Conservation (phyloP, 2,329 filamentous ascomycete species). For the Pseudocercospora pini-densiflorae region DNA sequence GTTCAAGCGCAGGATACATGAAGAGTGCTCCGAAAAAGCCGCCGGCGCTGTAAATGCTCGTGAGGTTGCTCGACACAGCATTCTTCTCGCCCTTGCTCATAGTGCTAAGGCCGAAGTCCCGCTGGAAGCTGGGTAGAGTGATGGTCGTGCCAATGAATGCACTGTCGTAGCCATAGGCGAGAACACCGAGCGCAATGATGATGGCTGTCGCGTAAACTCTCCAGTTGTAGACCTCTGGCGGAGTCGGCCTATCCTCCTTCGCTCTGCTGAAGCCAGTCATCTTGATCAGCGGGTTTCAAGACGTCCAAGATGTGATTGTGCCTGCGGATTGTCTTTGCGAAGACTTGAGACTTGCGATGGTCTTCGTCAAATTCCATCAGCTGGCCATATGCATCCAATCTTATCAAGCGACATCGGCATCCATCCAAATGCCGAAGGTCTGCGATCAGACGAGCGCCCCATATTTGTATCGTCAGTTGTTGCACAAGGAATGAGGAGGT, state of each 20-base stretch:
- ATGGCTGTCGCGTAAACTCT: conserved; percentile 54
- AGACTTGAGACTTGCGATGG: no score
- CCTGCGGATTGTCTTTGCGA: neutral
- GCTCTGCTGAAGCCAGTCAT: conserved; percentile 49
- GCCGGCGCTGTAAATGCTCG: conserved; percentile 53
- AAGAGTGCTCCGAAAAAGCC: conserved; percentile 60
- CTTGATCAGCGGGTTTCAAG: neutral
- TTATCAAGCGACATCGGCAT: neutral
- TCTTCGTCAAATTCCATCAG: neutral
- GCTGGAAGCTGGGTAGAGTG: conserved; percentile 53
- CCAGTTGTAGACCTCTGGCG: conserved; percentile 61
- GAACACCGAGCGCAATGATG: conserved; percentile 54
- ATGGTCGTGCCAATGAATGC: conserved; percentile 62
- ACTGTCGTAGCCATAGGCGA: conserved; percentile 58
- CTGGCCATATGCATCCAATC: neutral
- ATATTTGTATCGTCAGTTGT: neutral
- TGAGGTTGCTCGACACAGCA: conserved; percentile 54
- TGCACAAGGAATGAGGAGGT: neutral
- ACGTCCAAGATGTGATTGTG: neutral
- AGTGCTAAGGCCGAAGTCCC: conserved; percentile 45
- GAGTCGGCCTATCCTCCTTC: conserved; percentile 61
- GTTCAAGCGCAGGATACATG: conserved; percentile 51
- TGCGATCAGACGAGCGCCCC: neutral
- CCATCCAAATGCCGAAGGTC: neutral
- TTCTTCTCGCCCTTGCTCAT: conserved; percentile 45